A percentile compares a stretch with the other conserved stretches of the same genome.
phyloP scores from a whole-genome alignment of 805 yeast genomes.

The Saturnispora silvae region DNA sequence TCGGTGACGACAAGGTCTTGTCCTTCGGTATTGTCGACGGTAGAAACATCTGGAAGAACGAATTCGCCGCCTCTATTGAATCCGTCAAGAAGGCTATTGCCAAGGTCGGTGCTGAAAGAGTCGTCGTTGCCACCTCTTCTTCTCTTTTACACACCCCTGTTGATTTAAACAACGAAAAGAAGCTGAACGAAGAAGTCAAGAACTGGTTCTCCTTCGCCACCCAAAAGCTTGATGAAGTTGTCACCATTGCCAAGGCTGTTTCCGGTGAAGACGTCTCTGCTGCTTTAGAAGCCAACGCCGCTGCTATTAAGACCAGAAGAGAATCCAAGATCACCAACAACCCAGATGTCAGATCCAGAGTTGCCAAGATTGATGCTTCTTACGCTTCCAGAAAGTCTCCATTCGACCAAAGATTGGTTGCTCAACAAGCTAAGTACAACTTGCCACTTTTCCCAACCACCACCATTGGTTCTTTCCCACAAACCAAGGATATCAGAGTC shows the following conservation, averaged over 20 bases:
- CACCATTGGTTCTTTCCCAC: constrained; percentile 99
- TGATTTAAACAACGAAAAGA: constrained; percentile 84
- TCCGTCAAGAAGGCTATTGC: constrained; percentile 73
- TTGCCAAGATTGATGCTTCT: constrained; percentile 64
- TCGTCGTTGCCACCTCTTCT: constrained; percentile 93
- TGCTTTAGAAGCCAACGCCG: constrained; percentile 76
- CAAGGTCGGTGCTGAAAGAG: constrained; percentile 74
- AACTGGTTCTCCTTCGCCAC: constrained; percentile 98
- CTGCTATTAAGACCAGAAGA: constrained; percentile 74
- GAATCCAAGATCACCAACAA: constrained; percentile 86
- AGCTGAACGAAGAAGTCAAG: constrained; percentile 82
- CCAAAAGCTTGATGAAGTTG: constrained; percentile 91
- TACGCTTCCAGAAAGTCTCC: constrained; percentile 77
- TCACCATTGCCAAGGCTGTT: constrained; percentile 76
- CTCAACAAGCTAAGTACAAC: constrained; percentile 80
- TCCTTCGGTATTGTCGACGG: constrained; percentile 98
- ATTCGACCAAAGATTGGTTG: constrained; percentile 78
- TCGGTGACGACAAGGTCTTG: constrained; percentile 62
- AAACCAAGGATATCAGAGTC: constrained; percentile 97
- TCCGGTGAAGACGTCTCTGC: constrained; percentile 76
- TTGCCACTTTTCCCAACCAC: constrained; percentile 99
- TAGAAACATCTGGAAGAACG: constrained; percentile 99
- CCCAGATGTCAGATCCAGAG: constrained; percentile 80
- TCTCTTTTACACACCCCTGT: constrained; percentile 98
- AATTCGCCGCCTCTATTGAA: constrained; percentile 77